These are phyloP conservation scores for Aspergillus indologenus DNA, from an alignment of 495 filamentous ascomycete genomes.

Conservation along the genomic window DNA sequence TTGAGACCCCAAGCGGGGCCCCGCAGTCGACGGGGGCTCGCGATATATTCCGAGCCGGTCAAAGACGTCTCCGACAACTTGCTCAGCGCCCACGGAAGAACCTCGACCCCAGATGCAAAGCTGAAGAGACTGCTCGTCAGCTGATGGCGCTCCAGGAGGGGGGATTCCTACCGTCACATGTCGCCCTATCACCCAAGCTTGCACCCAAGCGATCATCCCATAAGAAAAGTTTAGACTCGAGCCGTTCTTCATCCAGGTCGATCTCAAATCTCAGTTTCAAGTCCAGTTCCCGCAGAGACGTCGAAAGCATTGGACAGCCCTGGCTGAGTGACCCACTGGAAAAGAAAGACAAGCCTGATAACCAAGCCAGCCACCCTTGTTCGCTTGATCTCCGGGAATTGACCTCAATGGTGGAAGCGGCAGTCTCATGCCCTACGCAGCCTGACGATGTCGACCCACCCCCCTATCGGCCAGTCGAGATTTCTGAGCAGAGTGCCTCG, in stretches of 20 bases:
- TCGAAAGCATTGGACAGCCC: conserved; percentile 41
- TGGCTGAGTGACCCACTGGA: conserved; percentile 36
- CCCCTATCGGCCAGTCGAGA: conserved; percentile 25
- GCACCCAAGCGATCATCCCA: conserved; percentile 13
- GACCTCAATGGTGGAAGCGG: conserved; percentile 36
- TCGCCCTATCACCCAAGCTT: not conserved
- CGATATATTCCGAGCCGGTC: conserved; percentile 38
- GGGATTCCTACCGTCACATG: conserved; percentile 28
- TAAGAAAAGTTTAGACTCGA: conserved; percentile 17
- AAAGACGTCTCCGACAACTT: conserved; percentile 40
- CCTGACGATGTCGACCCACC: conserved; percentile 30
- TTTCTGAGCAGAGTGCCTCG: not conserved
- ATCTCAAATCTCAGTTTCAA: conserved; percentile 19
- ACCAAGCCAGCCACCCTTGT: conserved; percentile 25
- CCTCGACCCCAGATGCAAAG: conserved; percentile 24
- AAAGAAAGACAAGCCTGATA: conserved; percentile 10
- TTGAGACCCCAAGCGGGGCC: conserved; percentile 28
- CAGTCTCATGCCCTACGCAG: conserved; percentile 28
- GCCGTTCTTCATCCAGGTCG: conserved; percentile 12
- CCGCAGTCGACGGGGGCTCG: conserved; percentile 20
- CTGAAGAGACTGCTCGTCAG: conserved; percentile 31
- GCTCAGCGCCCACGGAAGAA: conserved; percentile 39
- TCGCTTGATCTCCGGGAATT: conserved; percentile 37
- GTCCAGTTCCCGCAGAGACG: conserved; percentile 36
- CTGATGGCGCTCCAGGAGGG: conserved; percentile 38